These are phyloP conservation scores for Arthrobotrys musiformis DNA, from an alignment of 2,329 filamentous ascomycete genomes.

Conservation along the genomic window DNA sequence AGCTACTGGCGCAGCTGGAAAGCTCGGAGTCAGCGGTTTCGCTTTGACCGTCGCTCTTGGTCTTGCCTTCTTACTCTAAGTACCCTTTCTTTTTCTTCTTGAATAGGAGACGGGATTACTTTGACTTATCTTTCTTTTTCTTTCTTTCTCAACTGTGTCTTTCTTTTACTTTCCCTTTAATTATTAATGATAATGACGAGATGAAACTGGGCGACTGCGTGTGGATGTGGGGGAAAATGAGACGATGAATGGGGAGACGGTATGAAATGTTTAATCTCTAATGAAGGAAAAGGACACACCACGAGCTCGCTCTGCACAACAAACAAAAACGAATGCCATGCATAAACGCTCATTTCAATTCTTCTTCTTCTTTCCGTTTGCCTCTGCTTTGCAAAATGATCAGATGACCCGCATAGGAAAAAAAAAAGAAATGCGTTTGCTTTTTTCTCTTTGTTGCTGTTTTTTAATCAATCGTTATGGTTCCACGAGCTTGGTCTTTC, in stretches of 20 bases:
- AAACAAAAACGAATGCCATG: background rate
- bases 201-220: constrained; percentile 22
- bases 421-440: background rate
- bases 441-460: background rate
- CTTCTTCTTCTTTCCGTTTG: background rate
- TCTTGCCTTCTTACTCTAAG: constrained; percentile 47
- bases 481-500: too few relatives aligned
- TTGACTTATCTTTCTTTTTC: constrained; percentile 3
- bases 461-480: background rate
- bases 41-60: constrained; percentile 49
- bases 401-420: background rate
- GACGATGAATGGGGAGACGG: background rate
- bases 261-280: constrained; percentile 48
- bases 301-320: background rate
- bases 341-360: background rate
- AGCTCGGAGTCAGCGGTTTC: constrained; percentile 45
- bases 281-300: constrained; percentile 10
- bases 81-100: background rate
- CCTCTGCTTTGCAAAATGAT: background rate
- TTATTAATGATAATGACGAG: constrained; percentile 32
- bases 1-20: constrained; percentile 45
- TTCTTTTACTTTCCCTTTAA: background rate
- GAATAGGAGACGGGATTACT: background rate
- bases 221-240: background rate
- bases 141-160: background rate